phyloP scores from a whole-genome alignment of 108 stramenopile species.

The Discostella pseudostelligera region DNA sequence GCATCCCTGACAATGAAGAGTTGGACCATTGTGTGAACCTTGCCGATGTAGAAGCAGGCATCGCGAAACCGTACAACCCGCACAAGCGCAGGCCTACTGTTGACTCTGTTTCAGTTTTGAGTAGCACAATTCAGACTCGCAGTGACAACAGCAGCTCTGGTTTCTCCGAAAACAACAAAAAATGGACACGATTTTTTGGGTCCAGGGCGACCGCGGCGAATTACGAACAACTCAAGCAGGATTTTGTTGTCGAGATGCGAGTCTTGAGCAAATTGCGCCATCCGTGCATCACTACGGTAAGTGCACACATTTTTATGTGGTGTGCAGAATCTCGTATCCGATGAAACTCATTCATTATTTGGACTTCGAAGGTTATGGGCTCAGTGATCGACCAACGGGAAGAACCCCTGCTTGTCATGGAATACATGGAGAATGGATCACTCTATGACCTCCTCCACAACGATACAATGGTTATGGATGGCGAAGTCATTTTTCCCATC shows the following conservation, averaged over 20 bases:
- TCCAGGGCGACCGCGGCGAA: neutral
- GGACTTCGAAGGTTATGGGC: constrained; percentile 42
- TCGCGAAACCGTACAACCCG: neutral
- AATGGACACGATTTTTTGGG: constrained; percentile 12
- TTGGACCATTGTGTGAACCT: neutral
- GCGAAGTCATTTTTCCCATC: constrained; percentile 54
- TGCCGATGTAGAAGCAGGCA: neutral
- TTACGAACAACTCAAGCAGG: constrained; percentile 39
- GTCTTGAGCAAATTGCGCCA: constrained; percentile 58
- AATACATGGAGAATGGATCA: constrained; percentile 65
- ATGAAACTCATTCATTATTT: too few relatives aligned
- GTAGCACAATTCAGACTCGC: neutral
- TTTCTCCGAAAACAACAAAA: neutral
- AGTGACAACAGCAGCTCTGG: neutral
- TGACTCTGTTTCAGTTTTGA: neutral
- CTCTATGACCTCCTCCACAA: constrained; percentile 63
- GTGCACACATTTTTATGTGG: neutral
- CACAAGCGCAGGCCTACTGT: neutral
- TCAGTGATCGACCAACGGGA: constrained; percentile 40
- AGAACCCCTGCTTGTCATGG: constrained; percentile 72
- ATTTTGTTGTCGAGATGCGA: constrained; percentile 69
- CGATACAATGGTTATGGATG: constrained; percentile 48
- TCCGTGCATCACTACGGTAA: constrained; percentile 67
- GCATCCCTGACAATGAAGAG: constrained; percentile 13
- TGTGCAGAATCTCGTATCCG: too few relatives aligned